These are phyloP conservation scores for Podospora didyma DNA, from an alignment of 495 filamentous ascomycete species.

Conservation along the genomic window DNA sequence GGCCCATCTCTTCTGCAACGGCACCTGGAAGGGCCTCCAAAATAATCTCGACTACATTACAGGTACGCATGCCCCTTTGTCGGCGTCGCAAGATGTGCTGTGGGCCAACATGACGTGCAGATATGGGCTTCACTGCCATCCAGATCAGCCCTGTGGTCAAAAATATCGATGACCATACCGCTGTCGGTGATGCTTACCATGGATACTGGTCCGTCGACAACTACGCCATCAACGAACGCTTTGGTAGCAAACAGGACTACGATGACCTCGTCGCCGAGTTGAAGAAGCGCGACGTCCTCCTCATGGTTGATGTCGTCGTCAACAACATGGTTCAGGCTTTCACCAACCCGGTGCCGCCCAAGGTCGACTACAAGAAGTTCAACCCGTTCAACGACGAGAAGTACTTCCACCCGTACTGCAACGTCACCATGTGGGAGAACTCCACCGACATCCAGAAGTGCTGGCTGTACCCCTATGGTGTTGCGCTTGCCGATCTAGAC, in stretches of 20 bases:
- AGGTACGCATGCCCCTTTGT: constrained; percentile 12
- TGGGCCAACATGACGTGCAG: constrained; percentile 45
- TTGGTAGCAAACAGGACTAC: constrained; percentile 63
- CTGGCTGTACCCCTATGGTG: constrained; percentile 56
- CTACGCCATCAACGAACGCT: constrained; percentile 59
- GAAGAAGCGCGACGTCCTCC: constrained; percentile 61
- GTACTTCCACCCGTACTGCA: constrained; percentile 68
- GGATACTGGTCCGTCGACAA: constrained; percentile 73
- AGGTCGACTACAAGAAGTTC: constrained; percentile 60
- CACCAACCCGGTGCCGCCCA: constrained; percentile 40
- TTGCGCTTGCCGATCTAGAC: constrained; percentile 65
- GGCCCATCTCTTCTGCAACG: constrained; percentile 58
- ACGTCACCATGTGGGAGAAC: constrained; percentile 59
- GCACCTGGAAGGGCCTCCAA: constrained; percentile 52
- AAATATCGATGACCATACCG: constrained; percentile 50
- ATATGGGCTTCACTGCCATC: constrained; percentile 76
- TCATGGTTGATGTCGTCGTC: constrained; percentile 77
- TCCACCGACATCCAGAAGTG: constrained; percentile 44
- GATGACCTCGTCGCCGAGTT: constrained; percentile 55
- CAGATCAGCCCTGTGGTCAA: constrained; percentile 76
- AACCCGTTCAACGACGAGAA: constrained; percentile 61
- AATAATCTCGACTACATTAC: constrained; percentile 34
- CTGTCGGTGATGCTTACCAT: constrained; percentile 59
- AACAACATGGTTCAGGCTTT: constrained; percentile 68
- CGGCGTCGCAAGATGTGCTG: not conserved